Evolutionary conservation across 345 rosid genomes (phyloP), one percentile per base, ranked within the genome.

Genomic region (Bruguiera parviflora): DNA sequence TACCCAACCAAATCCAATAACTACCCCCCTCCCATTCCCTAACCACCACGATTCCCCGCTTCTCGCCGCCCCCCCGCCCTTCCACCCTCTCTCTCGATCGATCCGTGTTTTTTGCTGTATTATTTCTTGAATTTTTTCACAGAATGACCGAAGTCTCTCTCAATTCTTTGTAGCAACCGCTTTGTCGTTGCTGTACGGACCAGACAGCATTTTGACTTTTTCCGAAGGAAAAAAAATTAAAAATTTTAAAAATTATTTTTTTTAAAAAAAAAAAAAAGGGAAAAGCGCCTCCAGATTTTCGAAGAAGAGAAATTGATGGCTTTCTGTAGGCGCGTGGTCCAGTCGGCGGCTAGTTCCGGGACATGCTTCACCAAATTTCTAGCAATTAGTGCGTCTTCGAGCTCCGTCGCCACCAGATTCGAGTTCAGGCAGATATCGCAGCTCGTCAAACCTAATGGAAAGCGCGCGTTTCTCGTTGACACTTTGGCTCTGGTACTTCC

Each of bases 401-500:
- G 47, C 20, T 71, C 79, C 51, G 10, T 68, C 47, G 25, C 24
- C 20, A 68, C 55, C 22, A 51, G 79, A 33, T 66, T 78, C 15
- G 75, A 73, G 21, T 63, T 32, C 71, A 71, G 96, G 15, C 80
- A 70, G 24, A 74, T 87, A 35, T 92, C 94, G 7, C 86, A 92
- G 73, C 92, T 89, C 60, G 86, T 65, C 6, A 85, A 84, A 64
- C 64, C 85, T 49, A 85, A 80, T 25, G 91, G 84, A 13, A 96
- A 86, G 21, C 92, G 95, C 24, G 97, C 95, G 0, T 96, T 89
- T 70, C 97, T 90, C 58, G 98, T 96, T 19, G 95, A 92, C 66
- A 96, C 99, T n/a, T 77, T 92, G 82, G 96, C 90, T 70, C 79
- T 96, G 87, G 98, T 90, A 84, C 71, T 62, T 63, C 2, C 1